phyloP scores from a whole-genome alignment of 495 filamentous ascomycete species.

The Immersiella caudata region DNA sequence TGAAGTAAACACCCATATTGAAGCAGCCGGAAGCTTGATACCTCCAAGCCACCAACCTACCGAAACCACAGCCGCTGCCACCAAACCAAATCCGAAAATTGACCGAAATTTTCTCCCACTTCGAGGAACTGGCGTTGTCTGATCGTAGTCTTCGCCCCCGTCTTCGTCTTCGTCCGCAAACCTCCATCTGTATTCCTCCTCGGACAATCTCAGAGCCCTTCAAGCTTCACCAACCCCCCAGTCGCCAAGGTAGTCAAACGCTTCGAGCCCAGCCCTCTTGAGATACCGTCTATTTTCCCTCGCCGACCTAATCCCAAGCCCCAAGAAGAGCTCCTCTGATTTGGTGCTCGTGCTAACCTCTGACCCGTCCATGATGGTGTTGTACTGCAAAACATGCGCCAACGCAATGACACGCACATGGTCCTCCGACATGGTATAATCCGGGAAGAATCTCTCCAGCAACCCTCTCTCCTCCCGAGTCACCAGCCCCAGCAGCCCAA shows the following conservation, averaged over 20 bases:
- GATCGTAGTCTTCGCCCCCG: background rate
- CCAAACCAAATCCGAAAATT: background rate
- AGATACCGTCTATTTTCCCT: background rate
- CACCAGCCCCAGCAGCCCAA: slow-evolving; percentile 4
- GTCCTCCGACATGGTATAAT: background rate
- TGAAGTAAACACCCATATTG: background rate
- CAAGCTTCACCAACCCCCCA: background rate
- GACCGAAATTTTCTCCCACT: background rate
- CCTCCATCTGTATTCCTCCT: background rate
- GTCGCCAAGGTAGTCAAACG: background rate
- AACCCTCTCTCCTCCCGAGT: background rate
- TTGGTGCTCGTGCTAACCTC: background rate
- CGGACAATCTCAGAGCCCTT: background rate
- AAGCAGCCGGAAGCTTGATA: background rate
- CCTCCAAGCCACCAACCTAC: background rate
- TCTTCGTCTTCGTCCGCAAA: background rate
- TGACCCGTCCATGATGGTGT: background rate
- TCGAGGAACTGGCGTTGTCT: background rate
- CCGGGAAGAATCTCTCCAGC: background rate
- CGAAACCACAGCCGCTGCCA: background rate
- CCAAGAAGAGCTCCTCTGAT: background rate
- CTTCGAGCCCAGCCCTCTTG: background rate
- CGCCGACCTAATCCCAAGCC: background rate
- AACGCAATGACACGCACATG: background rate
- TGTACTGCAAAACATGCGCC: background rate